Evolutionary conservation across 129 eudicot genomes (phyloP).

Genomic region (Sambucus nigra): DNA sequence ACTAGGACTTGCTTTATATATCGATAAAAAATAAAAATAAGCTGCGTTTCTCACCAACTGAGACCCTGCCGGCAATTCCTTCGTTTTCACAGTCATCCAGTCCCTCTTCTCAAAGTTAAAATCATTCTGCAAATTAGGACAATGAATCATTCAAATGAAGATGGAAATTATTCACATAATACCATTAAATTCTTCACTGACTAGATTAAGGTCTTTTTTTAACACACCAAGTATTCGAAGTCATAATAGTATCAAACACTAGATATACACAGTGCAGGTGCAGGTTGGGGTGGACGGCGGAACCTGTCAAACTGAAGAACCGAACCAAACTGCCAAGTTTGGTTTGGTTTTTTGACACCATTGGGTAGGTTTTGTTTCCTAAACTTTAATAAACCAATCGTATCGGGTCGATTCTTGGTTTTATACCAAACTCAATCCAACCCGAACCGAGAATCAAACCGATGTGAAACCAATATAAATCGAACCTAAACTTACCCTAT

Average conservation of each 20-base stretch:
- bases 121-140: constrained; percentile 49
- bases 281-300: neutral
- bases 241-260: too few relatives aligned
- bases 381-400: neutral
- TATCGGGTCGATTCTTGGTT: too few relatives aligned
- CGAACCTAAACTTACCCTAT: too few relatives aligned
- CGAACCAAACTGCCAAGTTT: too few relatives aligned
- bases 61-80: constrained; percentile 61
- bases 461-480: too few relatives aligned
- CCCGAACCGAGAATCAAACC: too few relatives aligned
- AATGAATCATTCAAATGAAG: neutral
- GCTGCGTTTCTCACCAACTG: constrained; percentile 37
- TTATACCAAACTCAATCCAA: too few relatives aligned
- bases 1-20: neutral
- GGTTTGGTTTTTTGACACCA: too few relatives aligned
- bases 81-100: constrained; percentile 52
- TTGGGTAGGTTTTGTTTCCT: neutral
- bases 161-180: neutral
- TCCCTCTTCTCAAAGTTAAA: constrained; percentile 74
- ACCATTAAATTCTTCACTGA: neutral
- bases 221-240: too few relatives aligned
- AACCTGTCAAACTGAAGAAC: neutral
- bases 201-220: neutral
- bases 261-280: neutral
- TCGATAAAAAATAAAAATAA: neutral